Base-by-base conservation (phyloP, 768 basidiomycete genomes). In the Leucocoprinus sp. region DNA sequence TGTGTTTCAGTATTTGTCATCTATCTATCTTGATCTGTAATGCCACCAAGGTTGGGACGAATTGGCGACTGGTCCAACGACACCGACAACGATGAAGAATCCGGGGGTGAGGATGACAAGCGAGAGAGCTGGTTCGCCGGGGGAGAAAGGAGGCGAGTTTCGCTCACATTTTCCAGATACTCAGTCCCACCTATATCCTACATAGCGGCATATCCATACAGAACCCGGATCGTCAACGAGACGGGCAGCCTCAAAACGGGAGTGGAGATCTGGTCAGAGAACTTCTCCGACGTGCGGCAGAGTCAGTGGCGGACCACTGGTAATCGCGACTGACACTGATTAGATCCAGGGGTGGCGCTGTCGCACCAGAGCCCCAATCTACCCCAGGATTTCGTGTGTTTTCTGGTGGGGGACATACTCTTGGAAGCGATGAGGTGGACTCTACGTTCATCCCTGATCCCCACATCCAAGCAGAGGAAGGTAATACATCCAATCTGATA, bases 371-470 rank as follows among this genome's bases (percentile, higher is more conserved):
- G 8, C 51, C 52, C 8, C 24, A 26, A 21, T 9, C 34, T 3
- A 17, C 8, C 4, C 17, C 39, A 18, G 34, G 39, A 34, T 23
- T 64, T n/a, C 53, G 43, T 1, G 61, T 61, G 0, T 92, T 92
- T 60, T 55, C 64, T 21, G 89, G 90, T 0, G 71, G 82, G 2
- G 95, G 93, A 1, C 79, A 93, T 59, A 85, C 72, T 0, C 72
- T 99, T 18, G 95, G 95, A 5, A 82, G 87, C 19, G 95, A 97
- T 51, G 91, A 96, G n/a, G 74, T 85, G 1, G 81, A 83, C 5
- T 88, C 86, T 49, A 55, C 72, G 5, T 86, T 69, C 56, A 66
- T 96, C 18, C 84, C 90, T 11, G 92, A 92, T 62, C 81, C 88
- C 0, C 66, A 63, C 54, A 75, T 69, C 3, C 59, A 62, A 5